Evolutionary conservation across 208 protist genomes (phyloP).

Genomic region (Trypanosoma conorhini): DNA sequence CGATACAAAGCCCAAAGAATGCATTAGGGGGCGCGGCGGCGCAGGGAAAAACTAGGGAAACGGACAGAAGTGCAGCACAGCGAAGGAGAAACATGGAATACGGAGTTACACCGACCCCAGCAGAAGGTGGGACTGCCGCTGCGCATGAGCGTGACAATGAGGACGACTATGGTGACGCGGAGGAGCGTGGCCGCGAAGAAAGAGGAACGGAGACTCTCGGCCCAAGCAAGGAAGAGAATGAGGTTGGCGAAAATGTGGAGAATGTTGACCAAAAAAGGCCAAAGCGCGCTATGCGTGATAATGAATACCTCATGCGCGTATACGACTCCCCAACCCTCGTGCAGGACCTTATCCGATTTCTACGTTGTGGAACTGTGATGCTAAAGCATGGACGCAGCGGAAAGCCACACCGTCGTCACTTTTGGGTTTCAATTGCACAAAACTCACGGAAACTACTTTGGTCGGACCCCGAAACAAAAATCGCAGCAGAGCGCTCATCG

Average conservation of each 20-base stretch:
- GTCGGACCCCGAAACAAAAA: conserved; percentile 56
- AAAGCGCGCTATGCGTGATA: conserved; percentile 30
- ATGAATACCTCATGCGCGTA: conserved; percentile 75
- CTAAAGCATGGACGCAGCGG: conserved; percentile 92
- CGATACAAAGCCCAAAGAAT: background rate
- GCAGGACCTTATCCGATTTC: conserved; percentile 79
- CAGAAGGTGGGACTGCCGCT: background rate
- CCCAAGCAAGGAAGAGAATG: background rate
- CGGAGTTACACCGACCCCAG: background rate
- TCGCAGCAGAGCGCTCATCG: conserved; percentile 44
- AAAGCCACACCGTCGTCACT: conserved; percentile 87
- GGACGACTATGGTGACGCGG: background rate
- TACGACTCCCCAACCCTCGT: conserved; percentile 90
- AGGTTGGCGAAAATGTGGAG: background rate
- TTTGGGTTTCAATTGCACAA: conserved; percentile 76
- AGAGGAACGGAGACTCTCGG: background rate
- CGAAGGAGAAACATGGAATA: background rate
- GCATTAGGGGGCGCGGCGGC: background rate
- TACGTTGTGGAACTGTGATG: conserved; percentile 82
- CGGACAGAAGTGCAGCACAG: background rate
- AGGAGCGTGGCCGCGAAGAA: conserved; percentile 7
- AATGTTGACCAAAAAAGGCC: conserved; percentile 31
- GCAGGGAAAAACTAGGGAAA: background rate
- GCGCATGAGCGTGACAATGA: background rate
- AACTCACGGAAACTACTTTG: conserved; percentile 64